Conservation (phyloP, 768 basidiomycete genomes). For the Tricholoma matsutake region DNA sequence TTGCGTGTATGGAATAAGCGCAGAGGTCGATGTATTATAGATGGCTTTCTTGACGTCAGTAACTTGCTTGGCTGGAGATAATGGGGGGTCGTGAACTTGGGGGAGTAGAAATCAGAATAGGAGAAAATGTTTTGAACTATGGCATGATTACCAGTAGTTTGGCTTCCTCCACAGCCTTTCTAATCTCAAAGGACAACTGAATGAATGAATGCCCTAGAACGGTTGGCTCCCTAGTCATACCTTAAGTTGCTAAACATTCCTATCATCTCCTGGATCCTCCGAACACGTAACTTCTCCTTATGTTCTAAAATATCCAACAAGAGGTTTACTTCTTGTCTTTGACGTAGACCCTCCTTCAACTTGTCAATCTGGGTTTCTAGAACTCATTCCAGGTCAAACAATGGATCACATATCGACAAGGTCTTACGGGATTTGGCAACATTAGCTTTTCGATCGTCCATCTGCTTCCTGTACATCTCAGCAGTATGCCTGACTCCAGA, state of each 20-base stretch:
- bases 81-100: neutral
- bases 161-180: neutral
- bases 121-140: neutral
- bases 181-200: neutral
- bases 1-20: constrained; percentile 13
- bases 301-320: constrained; percentile 23
- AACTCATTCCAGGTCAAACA: neutral
- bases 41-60: neutral
- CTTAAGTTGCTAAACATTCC: constrained; percentile 16
- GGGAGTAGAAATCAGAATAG: neutral
- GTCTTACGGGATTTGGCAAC: constrained; percentile 10
- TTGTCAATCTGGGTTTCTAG: constrained; percentile 4
- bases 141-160: neutral
- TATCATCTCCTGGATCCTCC: constrained; percentile 20
- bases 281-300: constrained; percentile 23
- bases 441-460: constrained; percentile 12
- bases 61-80: neutral
- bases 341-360: constrained; percentile 7
- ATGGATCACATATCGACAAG: neutral
- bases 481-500: neutral
- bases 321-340: constrained; percentile 16
- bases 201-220: neutral
- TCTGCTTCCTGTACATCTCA: constrained; percentile 2
- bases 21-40: neutral
- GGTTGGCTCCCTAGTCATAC: constrained; percentile 3